Conservation (phyloP, 495 filamentous ascomycete species). For the Aspergillus affinis region DNA sequence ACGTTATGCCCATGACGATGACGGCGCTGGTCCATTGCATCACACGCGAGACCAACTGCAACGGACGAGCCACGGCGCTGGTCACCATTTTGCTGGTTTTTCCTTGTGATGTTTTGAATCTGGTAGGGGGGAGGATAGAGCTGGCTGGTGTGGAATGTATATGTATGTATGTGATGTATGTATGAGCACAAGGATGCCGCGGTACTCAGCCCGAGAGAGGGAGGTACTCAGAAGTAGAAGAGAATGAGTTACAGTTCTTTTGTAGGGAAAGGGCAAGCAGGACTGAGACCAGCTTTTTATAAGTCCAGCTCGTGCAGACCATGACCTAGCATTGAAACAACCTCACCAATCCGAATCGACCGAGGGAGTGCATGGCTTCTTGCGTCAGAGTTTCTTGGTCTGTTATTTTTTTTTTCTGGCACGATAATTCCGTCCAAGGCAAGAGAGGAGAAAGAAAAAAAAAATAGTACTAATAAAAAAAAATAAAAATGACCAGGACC, state of each 20-base stretch:
- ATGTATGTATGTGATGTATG: neutral
- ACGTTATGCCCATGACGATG: conserved; percentile 60
- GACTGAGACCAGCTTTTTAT: conserved; percentile 17
- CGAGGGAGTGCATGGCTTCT: conserved; percentile 8
- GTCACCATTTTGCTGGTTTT: conserved; percentile 30
- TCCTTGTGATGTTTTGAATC: neutral
- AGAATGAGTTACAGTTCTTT: neutral
- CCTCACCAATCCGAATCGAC: conserved; percentile 8
- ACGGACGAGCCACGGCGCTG: conserved; percentile 32
- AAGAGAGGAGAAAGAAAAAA: conserved; percentile 10
- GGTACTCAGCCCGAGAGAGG: neutral
- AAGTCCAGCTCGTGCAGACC: conserved; percentile 3
- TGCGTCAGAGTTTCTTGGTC: conserved; percentile 11
- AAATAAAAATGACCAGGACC: neutral
- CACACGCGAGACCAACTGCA: conserved; percentile 35
- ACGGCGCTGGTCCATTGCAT: conserved; percentile 57
- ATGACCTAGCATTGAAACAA: conserved; percentile 9
- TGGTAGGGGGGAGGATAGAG: neutral
- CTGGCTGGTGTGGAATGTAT: neutral
- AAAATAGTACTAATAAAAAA: conserved; percentile 1
- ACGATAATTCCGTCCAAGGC: neutral
- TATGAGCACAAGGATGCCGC: neutral
- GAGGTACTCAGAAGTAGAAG: conserved; percentile 2
- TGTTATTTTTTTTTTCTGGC: neutral
- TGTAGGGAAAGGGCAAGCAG: neutral